Percentiles rank a stretch among this genome's conserved stretches.
These are phyloP conservation scores for Jamesozyma gamospora DNA, from an alignment of 805 yeast species.

Conservation along the genomic window DNA sequence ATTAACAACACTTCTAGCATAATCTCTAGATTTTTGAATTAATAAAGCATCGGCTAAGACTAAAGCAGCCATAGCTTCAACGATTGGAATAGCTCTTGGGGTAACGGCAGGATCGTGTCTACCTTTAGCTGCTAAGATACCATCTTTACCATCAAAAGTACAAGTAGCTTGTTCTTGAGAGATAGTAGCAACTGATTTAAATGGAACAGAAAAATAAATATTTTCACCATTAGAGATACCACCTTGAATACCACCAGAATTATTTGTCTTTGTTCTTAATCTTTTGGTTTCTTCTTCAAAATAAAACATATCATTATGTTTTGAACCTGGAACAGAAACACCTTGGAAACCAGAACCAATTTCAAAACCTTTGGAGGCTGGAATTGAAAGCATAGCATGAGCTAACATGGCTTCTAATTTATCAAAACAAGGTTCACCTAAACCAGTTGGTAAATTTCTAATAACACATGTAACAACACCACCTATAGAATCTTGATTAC, in stretches of 20 bases:
- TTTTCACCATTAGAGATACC: conserved; percentile 96
- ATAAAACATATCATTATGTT: conserved; percentile 84
- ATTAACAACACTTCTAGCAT: conserved; percentile 31
- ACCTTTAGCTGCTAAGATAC: conserved; percentile 89
- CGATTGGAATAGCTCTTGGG: conserved; percentile 97
- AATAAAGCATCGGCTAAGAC: conserved; percentile 79
- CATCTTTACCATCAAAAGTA: conserved; percentile 79
- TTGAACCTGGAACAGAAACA: conserved; percentile 79
- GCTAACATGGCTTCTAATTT: conserved; percentile 92
- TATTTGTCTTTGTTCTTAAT: conserved; percentile 80
- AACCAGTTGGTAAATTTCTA: conserved; percentile 87
- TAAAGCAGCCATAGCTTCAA: conserved; percentile 96
- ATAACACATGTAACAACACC: conserved; percentile 97
- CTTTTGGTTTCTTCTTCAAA: conserved; percentile 48
- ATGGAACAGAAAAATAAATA: conserved; percentile 89
- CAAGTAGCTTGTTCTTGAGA: conserved; percentile 86
- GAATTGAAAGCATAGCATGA: conserved; percentile 95
- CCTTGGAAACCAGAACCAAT: conserved; percentile 95
- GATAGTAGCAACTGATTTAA: conserved; percentile 97
- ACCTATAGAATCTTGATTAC: conserved; percentile 85
- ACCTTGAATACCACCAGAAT: conserved; percentile 96
- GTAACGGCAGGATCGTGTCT: conserved; percentile 98
- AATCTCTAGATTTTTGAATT: conserved; percentile 79
- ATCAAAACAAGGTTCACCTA: conserved; percentile 97
- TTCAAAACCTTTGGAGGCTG: conserved; percentile 97